Percentiles rank a stretch among this genome's conserved stretches.
Evolutionary conservation across 2,329 filamentous ascomycete genomes (phyloP).

Genomic region (Colletotrichum siamense): DNA sequence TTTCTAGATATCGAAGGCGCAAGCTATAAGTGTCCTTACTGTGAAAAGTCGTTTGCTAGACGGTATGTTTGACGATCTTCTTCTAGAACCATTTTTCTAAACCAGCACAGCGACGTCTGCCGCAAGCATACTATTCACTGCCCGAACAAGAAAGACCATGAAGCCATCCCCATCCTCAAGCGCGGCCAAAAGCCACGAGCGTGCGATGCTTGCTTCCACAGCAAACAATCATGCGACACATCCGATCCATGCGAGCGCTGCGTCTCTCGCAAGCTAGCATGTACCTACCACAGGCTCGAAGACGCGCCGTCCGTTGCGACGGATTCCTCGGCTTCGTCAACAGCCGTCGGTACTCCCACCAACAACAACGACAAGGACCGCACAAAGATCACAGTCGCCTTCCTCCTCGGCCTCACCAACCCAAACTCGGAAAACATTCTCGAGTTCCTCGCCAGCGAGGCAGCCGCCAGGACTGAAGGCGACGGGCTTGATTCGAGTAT

Average conservation of each 20-base stretch:
- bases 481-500: conserved; percentile 3
- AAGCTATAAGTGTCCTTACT: conserved; percentile 24
- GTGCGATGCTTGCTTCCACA: conserved; percentile 33
- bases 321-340: background rate
- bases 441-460: conserved; percentile 22
- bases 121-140: conserved; percentile 30
- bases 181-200: conserved; percentile 32
- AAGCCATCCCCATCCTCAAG: conserved; percentile 24
- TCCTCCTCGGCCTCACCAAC: conserved; percentile 30
- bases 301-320: background rate
- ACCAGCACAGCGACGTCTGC: conserved; percentile 26
- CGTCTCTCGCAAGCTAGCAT: conserved; percentile 21
- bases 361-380: conserved; percentile 6
- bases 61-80: conserved; percentile 8
- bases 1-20: conserved; percentile 11
- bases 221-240: conserved; percentile 33
- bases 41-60: conserved; percentile 24
- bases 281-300: conserved; percentile 24
- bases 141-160: conserved; percentile 13
- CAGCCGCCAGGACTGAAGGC: conserved; percentile 6
- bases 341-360: background rate
- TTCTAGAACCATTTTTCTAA: background rate
- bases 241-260: conserved; percentile 29
- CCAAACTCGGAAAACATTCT: conserved; percentile 29
- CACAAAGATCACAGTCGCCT: conserved; percentile 27